Evolutionary conservation across 2,329 filamentous ascomycete species (phyloP).

Genomic region (Alternaria consortialis): DNA sequence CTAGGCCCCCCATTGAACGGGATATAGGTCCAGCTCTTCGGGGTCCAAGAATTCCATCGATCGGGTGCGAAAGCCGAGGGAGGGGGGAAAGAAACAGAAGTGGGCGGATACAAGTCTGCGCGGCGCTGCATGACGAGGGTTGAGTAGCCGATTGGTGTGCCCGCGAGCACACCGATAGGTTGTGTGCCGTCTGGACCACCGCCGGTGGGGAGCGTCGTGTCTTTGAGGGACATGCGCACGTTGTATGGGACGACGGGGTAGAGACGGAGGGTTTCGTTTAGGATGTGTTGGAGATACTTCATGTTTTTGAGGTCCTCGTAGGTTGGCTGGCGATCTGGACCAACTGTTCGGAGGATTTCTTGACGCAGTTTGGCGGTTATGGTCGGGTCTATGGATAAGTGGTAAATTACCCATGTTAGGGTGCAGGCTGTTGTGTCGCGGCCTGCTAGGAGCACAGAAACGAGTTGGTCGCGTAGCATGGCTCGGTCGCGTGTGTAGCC

Average conservation of each 20-base stretch:
- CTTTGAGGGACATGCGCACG: conserved; percentile 56
- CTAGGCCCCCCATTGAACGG: conserved; percentile 60
- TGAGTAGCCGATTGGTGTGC: conserved; percentile 58
- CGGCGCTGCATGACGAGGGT: conserved; percentile 61
- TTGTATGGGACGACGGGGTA: conserved; percentile 63
- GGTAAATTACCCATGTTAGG: conserved; percentile 83
- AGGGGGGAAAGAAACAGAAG: conserved; percentile 52
- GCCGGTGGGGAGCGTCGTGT: conserved; percentile 60
- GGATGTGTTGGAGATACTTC: conserved; percentile 69
- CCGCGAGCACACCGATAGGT: conserved; percentile 56
- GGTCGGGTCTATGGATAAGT: conserved; percentile 76
- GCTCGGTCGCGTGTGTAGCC: conserved; percentile 74
- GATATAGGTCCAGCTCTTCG: conserved; percentile 59
- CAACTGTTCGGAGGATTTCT: conserved; percentile 76
- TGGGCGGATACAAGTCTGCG: conserved; percentile 58
- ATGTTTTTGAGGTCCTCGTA: conserved; percentile 87
- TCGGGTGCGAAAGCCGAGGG: conserved; percentile 58
- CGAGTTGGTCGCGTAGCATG: conserved; percentile 83
- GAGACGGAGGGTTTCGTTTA: conserved; percentile 54
- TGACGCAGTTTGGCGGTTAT: conserved; percentile 72
- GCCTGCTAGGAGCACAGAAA: conserved; percentile 77
- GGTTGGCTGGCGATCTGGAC: conserved; percentile 66
- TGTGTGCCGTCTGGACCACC: conserved; percentile 57
- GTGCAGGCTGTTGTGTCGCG: conserved; percentile 87
- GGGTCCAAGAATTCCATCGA: conserved; percentile 59